Percentiles rank a stretch among this genome's conserved stretches.
Evolutionary conservation across 179 eudicot genomes (phyloP).

Genomic region (Vitellaria paradoxa): DNA sequence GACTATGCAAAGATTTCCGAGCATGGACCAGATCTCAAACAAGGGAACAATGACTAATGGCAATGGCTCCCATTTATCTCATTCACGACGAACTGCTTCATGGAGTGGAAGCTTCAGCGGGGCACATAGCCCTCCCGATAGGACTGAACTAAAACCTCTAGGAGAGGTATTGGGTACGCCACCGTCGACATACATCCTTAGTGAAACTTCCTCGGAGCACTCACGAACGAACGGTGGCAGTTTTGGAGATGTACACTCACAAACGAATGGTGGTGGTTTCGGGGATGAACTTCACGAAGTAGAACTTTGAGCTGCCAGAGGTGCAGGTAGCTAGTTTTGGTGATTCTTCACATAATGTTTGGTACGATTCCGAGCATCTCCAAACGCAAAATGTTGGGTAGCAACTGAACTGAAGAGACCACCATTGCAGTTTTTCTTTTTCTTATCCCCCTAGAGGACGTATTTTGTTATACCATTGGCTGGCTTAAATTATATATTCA

Average conservation of each 20-base stretch:
- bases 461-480: constrained; percentile 10
- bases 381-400: constrained; percentile 11
- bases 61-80: constrained; percentile 28
- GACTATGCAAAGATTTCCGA: constrained; percentile 40
- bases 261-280: constrained; percentile 23
- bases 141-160: constrained; percentile 33
- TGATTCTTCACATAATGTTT: constrained; percentile 4
- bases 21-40: constrained; percentile 54
- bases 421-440: background rate
- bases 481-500: constrained; percentile 1
- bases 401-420: constrained; percentile 3
- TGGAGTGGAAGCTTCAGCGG: constrained; percentile 66
- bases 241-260: constrained; percentile 32
- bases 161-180: constrained; percentile 42
- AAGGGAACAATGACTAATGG: constrained; percentile 23
- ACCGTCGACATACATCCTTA: constrained; percentile 26
- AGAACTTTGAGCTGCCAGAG: constrained; percentile 41
- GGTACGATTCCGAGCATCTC: background rate
- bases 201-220: background rate
- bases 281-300: constrained; percentile 84
- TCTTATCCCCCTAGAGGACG: background rate
- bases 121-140: constrained; percentile 33
- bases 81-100: constrained; percentile 74
- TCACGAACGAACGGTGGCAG: constrained; percentile 17
- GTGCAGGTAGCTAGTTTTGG: constrained; percentile 11